These are phyloP conservation scores for Fusarium sp. DNA, from an alignment of 2,329 filamentous ascomycete genomes.

Conservation along the genomic window DNA sequence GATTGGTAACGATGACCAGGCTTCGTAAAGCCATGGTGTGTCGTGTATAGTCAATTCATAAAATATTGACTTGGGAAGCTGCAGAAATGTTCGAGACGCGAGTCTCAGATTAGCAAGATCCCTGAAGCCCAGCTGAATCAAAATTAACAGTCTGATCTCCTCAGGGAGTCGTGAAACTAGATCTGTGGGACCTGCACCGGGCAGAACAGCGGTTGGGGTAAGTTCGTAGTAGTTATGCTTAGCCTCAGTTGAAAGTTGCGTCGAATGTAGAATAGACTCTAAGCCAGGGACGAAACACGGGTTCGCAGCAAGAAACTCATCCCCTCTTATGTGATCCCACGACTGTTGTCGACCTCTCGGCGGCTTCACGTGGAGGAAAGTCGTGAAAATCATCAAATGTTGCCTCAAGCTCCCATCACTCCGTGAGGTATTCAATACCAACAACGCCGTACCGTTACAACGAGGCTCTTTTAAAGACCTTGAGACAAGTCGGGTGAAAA, in stretches of 20 bases:
- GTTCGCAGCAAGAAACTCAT: conserved; percentile 37
- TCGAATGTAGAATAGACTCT: neutral
- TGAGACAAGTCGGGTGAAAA: conserved; percentile 47
- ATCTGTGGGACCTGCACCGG: neutral
- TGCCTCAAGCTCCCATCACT: conserved; percentile 23
- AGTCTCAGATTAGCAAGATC: conserved; percentile 27
- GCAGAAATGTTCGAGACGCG: conserved; percentile 21
- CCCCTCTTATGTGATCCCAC: conserved; percentile 22
- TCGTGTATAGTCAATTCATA: conserved; percentile 11
- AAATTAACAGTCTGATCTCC: conserved; percentile 23
- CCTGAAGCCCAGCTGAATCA: conserved; percentile 7
- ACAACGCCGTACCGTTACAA: conserved; percentile 21
- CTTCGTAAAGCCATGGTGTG: conserved; percentile 32
- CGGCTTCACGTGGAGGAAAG: conserved; percentile 20
- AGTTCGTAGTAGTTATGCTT: neutral
- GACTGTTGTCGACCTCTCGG: neutral
- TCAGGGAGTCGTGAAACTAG: conserved; percentile 11
- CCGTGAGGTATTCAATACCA: conserved; percentile 31
- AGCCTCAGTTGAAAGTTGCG: neutral
- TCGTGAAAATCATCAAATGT: neutral
- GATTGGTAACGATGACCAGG: conserved; percentile 23
- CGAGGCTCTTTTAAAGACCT: conserved; percentile 45
- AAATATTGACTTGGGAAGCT: conserved; percentile 14
- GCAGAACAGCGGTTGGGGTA: rapidly evolving
- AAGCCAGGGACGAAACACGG: conserved; percentile 32